A percentile compares a stretch with the other conserved stretches of the same genome.
phyloP scores from a whole-genome alignment of 306 rosid genomes.

The Quercus ilex region DNA sequence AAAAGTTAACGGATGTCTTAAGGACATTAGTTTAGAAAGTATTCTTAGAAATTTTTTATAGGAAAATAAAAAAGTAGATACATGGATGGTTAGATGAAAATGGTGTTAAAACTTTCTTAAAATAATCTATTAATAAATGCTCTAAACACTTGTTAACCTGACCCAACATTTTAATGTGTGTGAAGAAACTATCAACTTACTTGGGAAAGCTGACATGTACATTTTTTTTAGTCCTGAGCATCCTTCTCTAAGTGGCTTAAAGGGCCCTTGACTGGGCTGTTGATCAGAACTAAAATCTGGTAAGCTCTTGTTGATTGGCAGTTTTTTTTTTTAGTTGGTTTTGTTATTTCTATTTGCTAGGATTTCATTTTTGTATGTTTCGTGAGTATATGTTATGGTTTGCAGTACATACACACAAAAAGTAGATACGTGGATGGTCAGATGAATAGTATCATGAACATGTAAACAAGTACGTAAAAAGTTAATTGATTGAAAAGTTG shows the following conservation, averaged over 20 bases:
- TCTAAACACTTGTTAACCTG: too few relatives aligned
- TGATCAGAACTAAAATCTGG: constrained; percentile 60
- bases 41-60: too few relatives aligned
- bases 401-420: neutral
- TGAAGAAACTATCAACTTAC: constrained; percentile 52
- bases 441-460: neutral
- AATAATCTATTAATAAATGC: too few relatives aligned
- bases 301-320: constrained; percentile 23
- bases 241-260: constrained; percentile 67
- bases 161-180: constrained; percentile 44
- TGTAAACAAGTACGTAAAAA: neutral
- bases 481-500: neutral
- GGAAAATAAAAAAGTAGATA: too few relatives aligned
- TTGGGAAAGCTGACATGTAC: constrained; percentile 45
- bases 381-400: neutral
- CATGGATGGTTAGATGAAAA: too few relatives aligned
- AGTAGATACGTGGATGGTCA: neutral
- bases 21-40: too few relatives aligned
- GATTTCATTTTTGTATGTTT: neutral
- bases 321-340: neutral
- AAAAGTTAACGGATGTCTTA: too few relatives aligned
- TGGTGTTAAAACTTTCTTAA: too few relatives aligned
- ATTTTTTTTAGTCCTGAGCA: constrained; percentile 46
- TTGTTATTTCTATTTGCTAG: neutral
- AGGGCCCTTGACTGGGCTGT: constrained; percentile 71